Percentiles rank a stretch among this genome's conserved stretches.
Evolutionary conservation across 1,284 basidiomycete genomes (phyloP).

Genomic region (Heterobasidion annosum): DNA sequence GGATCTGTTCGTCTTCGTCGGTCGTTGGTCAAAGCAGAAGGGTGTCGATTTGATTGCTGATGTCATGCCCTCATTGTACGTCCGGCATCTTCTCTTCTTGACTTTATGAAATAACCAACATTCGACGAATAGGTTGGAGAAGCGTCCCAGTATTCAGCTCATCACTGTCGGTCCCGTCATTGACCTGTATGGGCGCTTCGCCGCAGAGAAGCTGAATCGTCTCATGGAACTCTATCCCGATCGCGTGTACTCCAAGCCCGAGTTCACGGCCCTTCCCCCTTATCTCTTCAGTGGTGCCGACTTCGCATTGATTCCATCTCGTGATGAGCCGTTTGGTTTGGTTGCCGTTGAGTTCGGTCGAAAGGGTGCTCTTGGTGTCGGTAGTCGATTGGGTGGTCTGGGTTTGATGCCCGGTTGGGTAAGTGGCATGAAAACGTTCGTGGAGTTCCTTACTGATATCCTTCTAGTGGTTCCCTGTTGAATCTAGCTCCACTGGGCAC

Average conservation of each 20-base stretch:
- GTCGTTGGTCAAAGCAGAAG: constrained; percentile 95
- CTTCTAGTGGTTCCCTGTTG: constrained; percentile 86
- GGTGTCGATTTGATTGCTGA: constrained; percentile 93
- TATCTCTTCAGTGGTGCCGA: constrained; percentile 91
- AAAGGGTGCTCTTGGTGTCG: constrained; percentile 91
- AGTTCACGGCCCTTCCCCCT: constrained; percentile 89
- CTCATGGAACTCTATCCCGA: constrained; percentile 93
- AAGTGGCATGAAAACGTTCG: constrained; percentile 21
- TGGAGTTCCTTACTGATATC: constrained; percentile 5
- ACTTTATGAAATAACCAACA: constrained; percentile 7
- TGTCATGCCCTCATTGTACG: constrained; percentile 80
- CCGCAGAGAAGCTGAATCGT: constrained; percentile 84
- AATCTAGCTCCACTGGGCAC: constrained; percentile 83
- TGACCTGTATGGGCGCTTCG: constrained; percentile 88
- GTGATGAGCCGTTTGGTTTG: constrained; percentile 91
- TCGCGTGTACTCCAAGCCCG: constrained; percentile 87
- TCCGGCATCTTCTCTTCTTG: constrained; percentile 13
- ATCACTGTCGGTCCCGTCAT: constrained; percentile 90
- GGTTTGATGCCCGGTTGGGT: constrained; percentile 97
- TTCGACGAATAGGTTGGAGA: constrained; percentile 54
- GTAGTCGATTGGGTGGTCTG: constrained; percentile 84
- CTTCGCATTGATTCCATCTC: constrained; percentile 88
- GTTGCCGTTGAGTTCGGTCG: constrained; percentile 93
- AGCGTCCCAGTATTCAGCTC: constrained; percentile 78
- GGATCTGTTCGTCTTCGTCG: constrained; percentile 90